Percentiles rank a stretch among this genome's conserved stretches.
Conservation (phyloP, 495 filamentous ascomycete genomes). For the Echria macrotheca region DNA sequence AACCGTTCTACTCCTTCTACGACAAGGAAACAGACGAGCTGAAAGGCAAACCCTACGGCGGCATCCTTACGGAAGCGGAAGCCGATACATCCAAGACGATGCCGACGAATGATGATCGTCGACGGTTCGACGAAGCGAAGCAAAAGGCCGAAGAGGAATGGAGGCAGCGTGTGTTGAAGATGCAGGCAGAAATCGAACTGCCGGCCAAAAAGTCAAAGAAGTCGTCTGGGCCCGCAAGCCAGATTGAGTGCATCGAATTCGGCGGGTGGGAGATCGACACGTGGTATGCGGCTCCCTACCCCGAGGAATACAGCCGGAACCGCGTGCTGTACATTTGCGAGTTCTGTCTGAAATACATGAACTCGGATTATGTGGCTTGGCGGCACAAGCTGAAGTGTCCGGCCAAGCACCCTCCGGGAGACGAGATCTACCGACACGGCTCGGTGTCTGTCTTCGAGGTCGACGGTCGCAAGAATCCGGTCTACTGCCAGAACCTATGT, state of each 20-base stretch:
- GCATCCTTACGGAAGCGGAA: conserved; percentile 81
- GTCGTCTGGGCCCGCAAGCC: conserved; percentile 77
- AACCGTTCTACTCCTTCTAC: conserved; percentile 75
- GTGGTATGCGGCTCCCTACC: conserved; percentile 99
- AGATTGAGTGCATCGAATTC: conserved; percentile 98
- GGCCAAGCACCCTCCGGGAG: conserved; percentile 90
- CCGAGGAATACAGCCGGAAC: conserved; percentile 96
- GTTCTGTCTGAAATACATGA: conserved; percentile 99
- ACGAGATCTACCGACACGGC: conserved; percentile 94
- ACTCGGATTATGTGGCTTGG: conserved; percentile 96
- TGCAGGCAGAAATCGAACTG: conserved; percentile 40
- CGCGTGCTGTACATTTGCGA: conserved; percentile 95
- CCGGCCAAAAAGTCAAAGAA: conserved; percentile 53
- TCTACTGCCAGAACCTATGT: conserved; percentile 97
- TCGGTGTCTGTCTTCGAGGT: conserved; percentile 96
- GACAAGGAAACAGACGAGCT: conserved; percentile 83
- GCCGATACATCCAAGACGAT: conserved; percentile 87
- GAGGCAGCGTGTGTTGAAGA: conserved; percentile 52
- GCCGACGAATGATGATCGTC: conserved; percentile 70
- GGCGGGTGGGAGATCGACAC: conserved; percentile 96
- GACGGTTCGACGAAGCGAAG: conserved; percentile 80
- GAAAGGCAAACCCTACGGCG: conserved; percentile 92
- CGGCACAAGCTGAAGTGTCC: conserved; percentile 96
- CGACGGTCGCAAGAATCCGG: conserved; percentile 91
- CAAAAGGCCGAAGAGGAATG: conserved; percentile 88